A percentile compares a stretch with the other conserved stretches of the same genome.
Conservation (phyloP, 2,329 filamentous ascomycete species). For the Karstenula rhodostoma region DNA sequence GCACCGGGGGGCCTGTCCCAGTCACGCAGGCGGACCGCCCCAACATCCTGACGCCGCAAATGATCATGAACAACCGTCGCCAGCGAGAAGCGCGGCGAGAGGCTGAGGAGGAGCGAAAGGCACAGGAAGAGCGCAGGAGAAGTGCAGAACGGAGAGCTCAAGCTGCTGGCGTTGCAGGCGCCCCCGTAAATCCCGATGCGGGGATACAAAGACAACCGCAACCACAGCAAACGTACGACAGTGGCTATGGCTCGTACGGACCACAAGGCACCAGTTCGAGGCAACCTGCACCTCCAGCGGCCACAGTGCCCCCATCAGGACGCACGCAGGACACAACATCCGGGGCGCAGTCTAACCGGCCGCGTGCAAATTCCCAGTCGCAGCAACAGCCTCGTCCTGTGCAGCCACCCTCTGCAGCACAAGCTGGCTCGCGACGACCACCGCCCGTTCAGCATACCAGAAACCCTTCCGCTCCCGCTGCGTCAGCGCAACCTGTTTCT, state of each 20-base stretch:
- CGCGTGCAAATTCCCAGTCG: conserved; percentile 44
- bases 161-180: conserved; percentile 61
- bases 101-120: conserved; percentile 64
- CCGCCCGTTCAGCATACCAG: conserved; percentile 41
- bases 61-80: conserved; percentile 88
- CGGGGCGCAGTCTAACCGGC: conserved; percentile 40
- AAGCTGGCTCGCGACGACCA: conserved; percentile 39
- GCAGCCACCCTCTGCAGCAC: conserved; percentile 34
- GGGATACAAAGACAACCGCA: conserved; percentile 41
- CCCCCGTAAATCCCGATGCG: conserved; percentile 36
- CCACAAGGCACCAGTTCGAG: conserved; percentile 35
- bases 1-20: conserved; percentile 62
- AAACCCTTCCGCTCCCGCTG: conserved; percentile 40
- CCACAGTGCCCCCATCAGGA: conserved; percentile 29
- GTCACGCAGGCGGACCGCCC: conserved; percentile 58
- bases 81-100: conserved; percentile 77
- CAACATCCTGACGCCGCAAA: conserved; percentile 82
- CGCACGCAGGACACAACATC: conserved; percentile 36
- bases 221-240: conserved; percentile 36
- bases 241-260: conserved; percentile 37
- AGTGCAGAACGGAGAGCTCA: conserved; percentile 69
- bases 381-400: conserved; percentile 47
- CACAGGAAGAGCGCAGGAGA: conserved; percentile 57
- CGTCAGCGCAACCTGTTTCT: conserved; percentile 43
- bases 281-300: conserved; percentile 34